Percentiles rank a stretch among this genome's conserved stretches.
These are phyloP conservation scores for Brasilioporus rufonigricans DNA, from an alignment of 768 basidiomycete genomes.

Conservation along the genomic window DNA sequence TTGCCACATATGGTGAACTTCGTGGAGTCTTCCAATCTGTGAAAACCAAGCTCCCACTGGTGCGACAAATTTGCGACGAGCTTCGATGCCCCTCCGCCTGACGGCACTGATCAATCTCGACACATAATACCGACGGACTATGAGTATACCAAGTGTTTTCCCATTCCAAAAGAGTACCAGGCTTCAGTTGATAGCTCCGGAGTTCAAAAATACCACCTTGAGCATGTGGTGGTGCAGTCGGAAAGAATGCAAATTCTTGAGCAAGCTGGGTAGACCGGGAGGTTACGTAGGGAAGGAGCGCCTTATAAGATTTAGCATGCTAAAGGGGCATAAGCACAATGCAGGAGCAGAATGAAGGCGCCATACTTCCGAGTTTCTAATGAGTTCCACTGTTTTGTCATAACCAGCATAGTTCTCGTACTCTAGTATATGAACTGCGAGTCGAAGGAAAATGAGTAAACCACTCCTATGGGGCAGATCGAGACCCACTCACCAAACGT, in stretches of 20 bases:
- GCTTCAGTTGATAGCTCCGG: constrained; percentile 81
- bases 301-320: constrained; percentile 67
- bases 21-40: constrained; percentile 77
- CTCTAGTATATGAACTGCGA: constrained; percentile 72
- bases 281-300: constrained; percentile 72
- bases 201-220: constrained; percentile 94
- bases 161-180: constrained; percentile 93
- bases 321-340: constrained; percentile 25
- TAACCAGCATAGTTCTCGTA: constrained; percentile 92
- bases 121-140: neutral
- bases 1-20: constrained; percentile 98
- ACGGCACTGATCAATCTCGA: constrained; percentile 6
- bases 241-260: constrained; percentile 95
- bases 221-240: constrained; percentile 81
- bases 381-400: constrained; percentile 68
- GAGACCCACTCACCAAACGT: constrained; percentile 60
- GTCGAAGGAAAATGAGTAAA: neutral
- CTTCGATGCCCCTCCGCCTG: constrained; percentile 94
- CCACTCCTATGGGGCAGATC: neutral
- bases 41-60: constrained; percentile 94
- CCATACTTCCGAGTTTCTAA: constrained; percentile 65
- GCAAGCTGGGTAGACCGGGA: constrained; percentile 76
- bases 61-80: constrained; percentile 79
- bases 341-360: neutral
- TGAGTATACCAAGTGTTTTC: constrained; percentile 77